Evolutionary conservation across 2,329 filamentous ascomycete genomes (phyloP).

Genomic region (Fusarium sp.): DNA sequence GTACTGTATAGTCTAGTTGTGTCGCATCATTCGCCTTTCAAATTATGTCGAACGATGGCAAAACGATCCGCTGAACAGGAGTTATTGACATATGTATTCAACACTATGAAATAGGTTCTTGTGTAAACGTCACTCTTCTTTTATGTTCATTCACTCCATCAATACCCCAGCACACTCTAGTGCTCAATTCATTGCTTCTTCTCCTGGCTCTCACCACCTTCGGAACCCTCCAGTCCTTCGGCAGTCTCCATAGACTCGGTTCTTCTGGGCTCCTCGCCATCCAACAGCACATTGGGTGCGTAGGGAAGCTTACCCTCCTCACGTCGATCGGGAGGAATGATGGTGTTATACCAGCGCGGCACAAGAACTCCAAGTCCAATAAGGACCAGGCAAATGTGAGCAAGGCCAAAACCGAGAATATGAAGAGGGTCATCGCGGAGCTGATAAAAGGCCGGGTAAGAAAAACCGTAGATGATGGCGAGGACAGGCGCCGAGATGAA

Average conservation of each 20-base stretch:
- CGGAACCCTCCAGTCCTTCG: constrained; percentile 2
- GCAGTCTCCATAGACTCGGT: constrained; percentile 34
- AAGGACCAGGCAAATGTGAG: constrained; percentile 58
- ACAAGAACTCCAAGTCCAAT: constrained; percentile 61
- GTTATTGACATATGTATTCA: neutral
- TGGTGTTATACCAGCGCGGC: constrained; percentile 64
- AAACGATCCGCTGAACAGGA: neutral
- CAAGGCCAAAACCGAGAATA: constrained; percentile 61
- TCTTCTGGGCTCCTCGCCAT: constrained; percentile 18
- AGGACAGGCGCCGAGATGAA: constrained; percentile 62
- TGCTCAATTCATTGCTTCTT: constrained; percentile 7
- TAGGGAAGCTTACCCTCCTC: constrained; percentile 56
- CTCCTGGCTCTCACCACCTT: constrained; percentile 26
- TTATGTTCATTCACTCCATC: neutral
- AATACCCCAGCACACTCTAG: neutral
- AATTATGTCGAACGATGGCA: neutral
- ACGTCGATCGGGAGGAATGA: constrained; percentile 60
- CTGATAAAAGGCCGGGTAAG: constrained; percentile 61
- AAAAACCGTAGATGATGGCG: constrained; percentile 63
- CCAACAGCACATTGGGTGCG: constrained; percentile 41
- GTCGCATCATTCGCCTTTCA: neutral
- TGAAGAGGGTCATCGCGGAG: constrained; percentile 62
- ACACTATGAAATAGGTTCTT: neutral
- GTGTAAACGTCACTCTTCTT: neutral
- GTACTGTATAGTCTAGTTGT: neutral